Percentiles rank a stretch among this genome's conserved stretches.
These are phyloP conservation scores for Candida railenensis DNA, from an alignment of 805 yeast genomes.

Conservation along the genomic window DNA sequence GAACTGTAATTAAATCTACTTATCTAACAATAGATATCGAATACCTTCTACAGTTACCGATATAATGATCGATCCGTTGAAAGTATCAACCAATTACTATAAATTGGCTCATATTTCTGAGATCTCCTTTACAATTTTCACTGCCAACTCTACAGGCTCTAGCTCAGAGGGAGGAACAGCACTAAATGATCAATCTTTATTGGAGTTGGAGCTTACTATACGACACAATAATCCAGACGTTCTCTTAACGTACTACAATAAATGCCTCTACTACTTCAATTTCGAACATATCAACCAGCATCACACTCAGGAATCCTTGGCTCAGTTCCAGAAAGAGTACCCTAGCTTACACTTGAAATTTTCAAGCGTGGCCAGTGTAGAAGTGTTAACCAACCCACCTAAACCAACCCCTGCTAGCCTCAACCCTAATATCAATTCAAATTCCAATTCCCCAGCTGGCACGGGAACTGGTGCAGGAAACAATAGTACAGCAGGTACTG, in stretches of 20 bases:
- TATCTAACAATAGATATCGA: too few relatives aligned
- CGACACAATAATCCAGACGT: constrained; percentile 35
- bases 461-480: background rate
- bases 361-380: constrained; percentile 21
- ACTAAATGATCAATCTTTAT: constrained; percentile 35
- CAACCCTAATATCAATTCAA: background rate
- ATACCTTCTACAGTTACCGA: background rate
- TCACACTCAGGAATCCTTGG: constrained; percentile 12
- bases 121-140: constrained; percentile 29
- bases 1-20: too few relatives aligned
- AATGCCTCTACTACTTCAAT: constrained; percentile 34
- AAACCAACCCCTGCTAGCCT: constrained; percentile 13
- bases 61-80: constrained; percentile 17
- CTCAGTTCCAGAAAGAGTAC: constrained; percentile 14
- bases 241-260: constrained; percentile 42
- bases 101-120: constrained; percentile 36
- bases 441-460: background rate
- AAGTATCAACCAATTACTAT: constrained; percentile 36
- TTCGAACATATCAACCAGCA: constrained; percentile 24
- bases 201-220: constrained; percentile 38
- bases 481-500: background rate
- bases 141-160: background rate
- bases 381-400: constrained; percentile 29
- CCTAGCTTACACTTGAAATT: constrained; percentile 24
- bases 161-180: constrained; percentile 8